Percentiles rank a stretch among this genome's conserved stretches.
Conservation (phyloP, 257 asterid genomes). For the Thymus quinquecostatus region DNA sequence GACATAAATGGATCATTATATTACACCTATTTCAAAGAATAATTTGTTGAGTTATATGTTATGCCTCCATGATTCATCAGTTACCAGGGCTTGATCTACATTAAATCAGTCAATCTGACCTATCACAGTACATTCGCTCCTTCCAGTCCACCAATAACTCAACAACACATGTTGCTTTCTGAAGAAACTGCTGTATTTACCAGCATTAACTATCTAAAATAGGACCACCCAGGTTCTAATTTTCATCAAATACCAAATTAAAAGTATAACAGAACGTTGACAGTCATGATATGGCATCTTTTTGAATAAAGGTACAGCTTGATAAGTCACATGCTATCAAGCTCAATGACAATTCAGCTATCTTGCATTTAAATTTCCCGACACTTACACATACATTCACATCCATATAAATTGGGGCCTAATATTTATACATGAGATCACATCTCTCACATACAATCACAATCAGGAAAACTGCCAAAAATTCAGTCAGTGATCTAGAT, state of each 20-base stretch:
- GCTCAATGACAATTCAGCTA: too few relatives aligned
- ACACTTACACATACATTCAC: too few relatives aligned
- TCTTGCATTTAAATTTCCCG: too few relatives aligned
- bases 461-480: not conserved
- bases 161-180: not conserved
- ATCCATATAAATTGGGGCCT: too few relatives aligned
- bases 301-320: not conserved
- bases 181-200: not conserved
- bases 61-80: not conserved
- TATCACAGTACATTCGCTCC: not conserved
- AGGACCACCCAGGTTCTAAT: not conserved
- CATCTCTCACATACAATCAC: too few relatives aligned
- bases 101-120: not conserved
- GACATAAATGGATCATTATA: not conserved
- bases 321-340: too few relatives aligned
- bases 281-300: not conserved
- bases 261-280: not conserved
- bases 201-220: not conserved
- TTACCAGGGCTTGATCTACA: not conserved
- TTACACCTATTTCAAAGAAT: not conserved
- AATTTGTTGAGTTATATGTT: not conserved
- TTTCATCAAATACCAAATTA: too few relatives aligned
- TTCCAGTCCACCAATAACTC: not conserved
- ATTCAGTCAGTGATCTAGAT: not conserved
- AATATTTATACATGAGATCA: too few relatives aligned